Evolutionary conservation across 208 protist genomes (phyloP).

Genomic region (Leishmania gerbilli): DNA sequence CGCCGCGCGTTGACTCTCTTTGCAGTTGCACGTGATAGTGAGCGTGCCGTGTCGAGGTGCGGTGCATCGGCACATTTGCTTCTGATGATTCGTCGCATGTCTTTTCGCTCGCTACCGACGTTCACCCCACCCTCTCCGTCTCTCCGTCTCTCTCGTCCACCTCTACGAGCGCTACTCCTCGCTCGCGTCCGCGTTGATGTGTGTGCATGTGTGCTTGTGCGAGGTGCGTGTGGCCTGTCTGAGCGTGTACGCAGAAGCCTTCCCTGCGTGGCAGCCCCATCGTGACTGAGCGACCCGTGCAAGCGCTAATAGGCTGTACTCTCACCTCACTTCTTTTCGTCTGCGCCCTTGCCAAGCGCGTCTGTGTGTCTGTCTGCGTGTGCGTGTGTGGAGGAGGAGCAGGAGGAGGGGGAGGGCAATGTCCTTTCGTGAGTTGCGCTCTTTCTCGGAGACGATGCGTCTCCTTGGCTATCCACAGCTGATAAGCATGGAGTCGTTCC

Average conservation of each 20-base stretch:
- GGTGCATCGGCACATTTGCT: neutral
- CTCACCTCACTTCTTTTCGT: neutral
- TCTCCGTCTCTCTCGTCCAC: neutral
- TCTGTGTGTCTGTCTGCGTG: neutral
- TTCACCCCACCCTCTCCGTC: neutral
- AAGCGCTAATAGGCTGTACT: neutral
- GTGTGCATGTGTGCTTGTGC: neutral
- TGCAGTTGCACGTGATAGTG: neutral
- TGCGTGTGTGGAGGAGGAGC: neutral
- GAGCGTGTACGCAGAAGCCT: neutral
- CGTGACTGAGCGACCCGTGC: neutral
- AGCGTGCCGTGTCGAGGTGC: neutral
- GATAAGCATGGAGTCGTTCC: slow-evolving; percentile 97
- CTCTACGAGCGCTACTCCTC: neutral
- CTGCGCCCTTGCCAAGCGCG: neutral
- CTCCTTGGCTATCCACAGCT: slow-evolving; percentile 94
- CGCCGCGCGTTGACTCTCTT: neutral
- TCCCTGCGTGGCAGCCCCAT: neutral
- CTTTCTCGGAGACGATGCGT: slow-evolving; percentile 96
- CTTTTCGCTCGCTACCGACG: neutral
- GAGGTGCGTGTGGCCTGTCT: neutral
- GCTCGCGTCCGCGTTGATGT: neutral
- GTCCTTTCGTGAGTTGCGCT: slow-evolving; percentile 93
- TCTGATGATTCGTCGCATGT: neutral
- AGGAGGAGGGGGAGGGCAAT: slow-evolving; percentile 32